Evolutionary conservation across 306 rosid species (phyloP), one percentile per base, ranked within the genome.

Genomic region (Phaseolus lunatus): DNA sequence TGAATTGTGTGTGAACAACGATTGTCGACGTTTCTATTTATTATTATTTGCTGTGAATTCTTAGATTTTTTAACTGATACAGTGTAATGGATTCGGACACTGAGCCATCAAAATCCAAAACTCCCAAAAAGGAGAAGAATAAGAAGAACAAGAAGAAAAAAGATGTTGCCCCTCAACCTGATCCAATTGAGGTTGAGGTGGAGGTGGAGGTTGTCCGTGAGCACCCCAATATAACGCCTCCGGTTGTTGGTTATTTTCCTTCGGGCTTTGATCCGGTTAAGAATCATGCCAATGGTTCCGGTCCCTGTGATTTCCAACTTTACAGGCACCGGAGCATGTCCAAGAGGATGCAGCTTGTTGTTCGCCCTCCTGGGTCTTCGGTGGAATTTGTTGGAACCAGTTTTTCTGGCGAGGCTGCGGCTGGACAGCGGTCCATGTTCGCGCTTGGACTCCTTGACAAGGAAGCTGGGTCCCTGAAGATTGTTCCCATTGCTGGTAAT

Each of bases 361-460:
- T 90, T 23, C 84, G 83, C 77, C 92, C 99, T 35, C 54, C 73
- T 16, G 86, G 75, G 31, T 72, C 92, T 9, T 57, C 82, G 0
- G 96, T 90, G 15, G 94, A 95, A 77, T 95, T 92, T 23, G 97
- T 95, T 0, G 99, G 99, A 14, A 81, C 91, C 3, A 95, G 78
- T 78, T 88, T 90, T 63, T 24, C 88, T 1, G 97, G 97, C 0
- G 99, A 92, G 83, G 97, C 97, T 16, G 84, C 87, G 0, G 85
- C 90, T 45, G 91, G 90, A 70, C 88, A 87, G 53, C 85, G 79
- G 24, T 83, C 89, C 27, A 70, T 18, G 71, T 92, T 86, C 62
- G 95, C 89, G 0, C 91, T 95, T 43, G 99, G 97, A 3, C 90
- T 92, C 61, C 84, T 95, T 35, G 97, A 95, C 74, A 95, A 95